phyloP scores from a whole-genome alignment of 805 yeast genomes.

The Kazachstania taianensis region DNA sequence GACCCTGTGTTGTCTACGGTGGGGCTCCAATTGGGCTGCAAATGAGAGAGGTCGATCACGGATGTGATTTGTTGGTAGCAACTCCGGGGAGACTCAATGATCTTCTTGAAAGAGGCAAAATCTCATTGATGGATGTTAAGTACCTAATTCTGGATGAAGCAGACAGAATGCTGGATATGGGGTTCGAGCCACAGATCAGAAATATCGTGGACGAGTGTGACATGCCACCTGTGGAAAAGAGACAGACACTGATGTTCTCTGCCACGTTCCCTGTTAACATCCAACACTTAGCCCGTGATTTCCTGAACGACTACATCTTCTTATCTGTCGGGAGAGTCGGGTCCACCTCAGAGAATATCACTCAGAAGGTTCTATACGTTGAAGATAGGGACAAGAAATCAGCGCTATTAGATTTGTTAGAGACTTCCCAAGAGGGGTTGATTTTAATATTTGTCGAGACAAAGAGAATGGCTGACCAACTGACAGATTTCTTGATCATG shows the following conservation, averaged over 20 bases:
- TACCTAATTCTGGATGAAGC: constrained; percentile 96
- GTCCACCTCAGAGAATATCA: constrained; percentile 94
- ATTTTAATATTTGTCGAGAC: constrained; percentile 94
- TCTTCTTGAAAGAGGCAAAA: constrained; percentile 85
- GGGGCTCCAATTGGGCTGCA: constrained; percentile 90
- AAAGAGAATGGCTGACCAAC: constrained; percentile 93
- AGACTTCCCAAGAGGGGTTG: constrained; percentile 69
- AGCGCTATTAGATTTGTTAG: constrained; percentile 73
- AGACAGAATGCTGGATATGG: constrained; percentile 99
- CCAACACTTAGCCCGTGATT: constrained; percentile 91
- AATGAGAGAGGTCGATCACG: constrained; percentile 76
- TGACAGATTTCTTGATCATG: constrained; percentile 79
- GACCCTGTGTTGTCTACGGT: constrained; percentile 92
- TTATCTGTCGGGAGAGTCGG: constrained; percentile 97
- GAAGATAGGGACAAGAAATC: constrained; percentile 88
- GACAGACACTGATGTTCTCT: constrained; percentile 96
- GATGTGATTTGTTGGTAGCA: constrained; percentile 92
- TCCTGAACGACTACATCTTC: constrained; percentile 89
- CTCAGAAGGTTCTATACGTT: constrained; percentile 83
- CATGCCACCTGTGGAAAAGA: constrained; percentile 80
- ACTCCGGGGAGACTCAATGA: constrained; percentile 98
- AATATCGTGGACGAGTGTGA: constrained; percentile 94
- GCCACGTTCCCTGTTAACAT: constrained; percentile 98
- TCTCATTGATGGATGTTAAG: constrained; percentile 78
- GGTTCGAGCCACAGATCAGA: constrained; percentile 98